Base-by-base conservation (phyloP, 2,329 filamentous ascomycete genomes). In the Fusarium circinatum region DNA sequence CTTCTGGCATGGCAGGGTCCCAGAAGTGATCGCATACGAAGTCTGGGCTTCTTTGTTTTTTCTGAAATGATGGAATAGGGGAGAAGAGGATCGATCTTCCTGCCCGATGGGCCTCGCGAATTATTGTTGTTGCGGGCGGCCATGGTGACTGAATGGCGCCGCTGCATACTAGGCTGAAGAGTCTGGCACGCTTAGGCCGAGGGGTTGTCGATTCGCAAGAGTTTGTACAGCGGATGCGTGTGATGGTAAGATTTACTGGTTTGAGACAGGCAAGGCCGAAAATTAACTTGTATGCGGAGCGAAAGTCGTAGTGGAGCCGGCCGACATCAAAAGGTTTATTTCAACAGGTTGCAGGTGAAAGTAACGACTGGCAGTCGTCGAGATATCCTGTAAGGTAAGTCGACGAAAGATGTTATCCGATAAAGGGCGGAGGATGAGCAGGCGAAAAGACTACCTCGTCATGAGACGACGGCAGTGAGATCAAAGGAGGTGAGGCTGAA, bases 1-100 rank as follows among this genome's bases (percentile, higher is more conserved):
- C 88, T 83, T 45, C 87, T 84, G 75, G 89, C 89, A 41, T 89
- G 81, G 73, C 85, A 88, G 75, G 88, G 85, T 20, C 86, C 82
- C n/a, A 89, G 77, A 18, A 89, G 73, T 12, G 85, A 80, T 68
- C 83, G 84, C 28, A 87, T 77, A 61, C 84, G 80, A 55, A 86
- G 78, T 61, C 79, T 82, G 24, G 76, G 77, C 63, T 78, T 78
- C 69, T 75, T 78, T 9, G 82, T 79, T 71, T 83, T 82, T 55
- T 83, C 79, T 18, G 76, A 71, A 8, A 79, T 75, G 47, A 77
- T 78, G 38, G 79, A 76, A 61, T 80, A 80, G 5, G 82, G 82
- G 22, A 84, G 66, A 47, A 84, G 59, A 30, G 79, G 76, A 26
- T 83, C 81, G 56, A 77, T 75, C 55, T 80, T 81, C 67, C 78